Evolutionary conservation across 306 rosid genomes (phyloP), one percentile per base, ranked within the genome.

Genomic region (Inga leiocalycina): DNA sequence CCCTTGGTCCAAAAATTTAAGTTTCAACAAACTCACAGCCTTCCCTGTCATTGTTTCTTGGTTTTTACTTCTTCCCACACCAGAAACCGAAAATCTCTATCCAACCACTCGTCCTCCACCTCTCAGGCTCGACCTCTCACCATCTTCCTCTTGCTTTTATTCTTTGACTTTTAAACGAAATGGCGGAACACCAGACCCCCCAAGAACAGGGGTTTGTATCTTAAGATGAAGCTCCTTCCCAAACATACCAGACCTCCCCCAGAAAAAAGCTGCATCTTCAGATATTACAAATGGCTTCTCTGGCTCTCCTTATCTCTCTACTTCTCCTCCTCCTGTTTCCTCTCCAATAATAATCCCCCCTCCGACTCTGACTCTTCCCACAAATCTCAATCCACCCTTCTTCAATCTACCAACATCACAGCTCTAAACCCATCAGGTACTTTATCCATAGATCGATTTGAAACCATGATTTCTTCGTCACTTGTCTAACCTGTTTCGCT

Each of bases 251-350:
- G 91, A 24, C 59, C 74, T 20, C 85, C 73, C 17, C 93, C 88
- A 64, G 97, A 92, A 16, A 91, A 81, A 79, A 72, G 84, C 84
- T 91, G 83, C 71, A 86, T 91, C 72, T 88, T 74, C 81, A 84
- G 69, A 59, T 87, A 93, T 77, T 93, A 89, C 94, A 94, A 93
- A 86, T 93, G 90, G 88, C 19, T 93, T 49, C 91, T 93, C 32
- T 94, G 97, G 93, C 65, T 90, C 35, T 91, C 93, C 32, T 83
- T 94, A 1, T 88, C 94, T 12, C 88, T 94, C 10, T 94, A 94
- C 75, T 91, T 93, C 86, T 89, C 93, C 83, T 79, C 87, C 78
- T 91, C 97, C 45, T 91, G 80, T 37, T 86, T 90, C 83, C 80
- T 92, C 67, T 87, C 84, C 78, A 85, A 84, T n/a, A 84, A 84